Evolutionary conservation across 108 stramenopile genomes (phyloP), one percentile per base, ranked within the genome.

Genomic region (Cyclotella cryptica): DNA sequence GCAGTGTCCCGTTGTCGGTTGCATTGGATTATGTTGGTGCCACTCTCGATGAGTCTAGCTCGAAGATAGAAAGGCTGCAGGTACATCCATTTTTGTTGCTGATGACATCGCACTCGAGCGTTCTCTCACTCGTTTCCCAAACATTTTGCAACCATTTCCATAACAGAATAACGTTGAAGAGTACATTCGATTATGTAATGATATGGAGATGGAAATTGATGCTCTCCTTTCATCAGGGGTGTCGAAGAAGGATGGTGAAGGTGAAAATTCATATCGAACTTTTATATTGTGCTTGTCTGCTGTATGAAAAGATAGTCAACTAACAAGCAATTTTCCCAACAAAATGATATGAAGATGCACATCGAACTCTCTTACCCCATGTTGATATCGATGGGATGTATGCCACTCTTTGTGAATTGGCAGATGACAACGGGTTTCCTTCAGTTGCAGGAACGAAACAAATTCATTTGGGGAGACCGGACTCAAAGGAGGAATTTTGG

Each of bases 21-120:
- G 94, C 94, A 0, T 54, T 93, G 24, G 94, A 95, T 35, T 95
- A 95, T 69, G 89, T 95, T 19, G 88, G 92, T 27, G 81, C 77
- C 27, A 84, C 93, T 18, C 60, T 95, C 52, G 94, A 95, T 75
- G 91, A 91, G 57, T 90, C 90, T 12, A 83, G 74, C 3, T 71
- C 73, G 42, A 89, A 93, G 66, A 90, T 91, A 67, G 61, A 77
- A 42, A 83, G 89, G 12, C 47, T 95, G 57, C 89, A 90, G 81
- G 78, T 78, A 43, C 69, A 14, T 10, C n/a, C n/a, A n/a, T n/a
- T n/a, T n/a, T n/a, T n/a, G n/a, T n/a, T n/a, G n/a, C n/a, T n/a
- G n/a, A n/a, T n/a, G n/a, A n/a, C n/a, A n/a, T n/a, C n/a, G n/a
- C n/a, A n/a, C n/a, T n/a, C n/a, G n/a, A n/a, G n/a, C n/a, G n/a